Conservation (phyloP, 495 filamentous ascomycete genomes). For the Penicillium goetzii region DNA sequence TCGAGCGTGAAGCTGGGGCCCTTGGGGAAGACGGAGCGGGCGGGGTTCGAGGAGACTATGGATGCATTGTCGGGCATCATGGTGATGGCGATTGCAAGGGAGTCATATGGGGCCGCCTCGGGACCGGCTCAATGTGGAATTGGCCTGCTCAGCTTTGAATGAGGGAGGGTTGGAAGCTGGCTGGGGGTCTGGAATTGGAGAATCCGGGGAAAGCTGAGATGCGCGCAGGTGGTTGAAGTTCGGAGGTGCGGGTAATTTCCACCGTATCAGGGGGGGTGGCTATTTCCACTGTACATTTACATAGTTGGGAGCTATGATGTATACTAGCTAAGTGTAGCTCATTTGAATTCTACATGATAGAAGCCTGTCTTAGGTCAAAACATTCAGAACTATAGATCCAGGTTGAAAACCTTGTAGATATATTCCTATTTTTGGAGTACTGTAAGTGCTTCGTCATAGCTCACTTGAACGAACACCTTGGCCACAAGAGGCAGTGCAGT, state of each 20-base stretch:
- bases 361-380: too few relatives aligned
- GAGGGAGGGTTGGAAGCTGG: background rate
- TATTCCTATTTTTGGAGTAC: too few relatives aligned
- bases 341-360: background rate
- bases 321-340: background rate
- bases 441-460: background rate
- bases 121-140: conserved; percentile 8
- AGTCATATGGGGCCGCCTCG: conserved; percentile 24
- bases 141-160: conserved; percentile 1
- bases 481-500: conserved; percentile 15
- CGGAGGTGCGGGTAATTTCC: conserved; percentile 14
- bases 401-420: too few relatives aligned
- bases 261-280: background rate
- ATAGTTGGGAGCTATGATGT: background rate
- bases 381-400: too few relatives aligned
- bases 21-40: conserved; percentile 71
- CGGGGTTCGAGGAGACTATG: conserved; percentile 38
- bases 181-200: conserved; percentile 7
- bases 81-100: conserved; percentile 11
- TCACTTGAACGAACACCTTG: conserved; percentile 13
- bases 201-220: conserved; percentile 35
- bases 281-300: conserved; percentile 7
- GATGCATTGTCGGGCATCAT: conserved; percentile 51
- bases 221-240: conserved; percentile 5
- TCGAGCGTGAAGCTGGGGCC: conserved; percentile 83